Base-by-base conservation (phyloP, 805 yeast species). In the Candida patagonica region DNA sequence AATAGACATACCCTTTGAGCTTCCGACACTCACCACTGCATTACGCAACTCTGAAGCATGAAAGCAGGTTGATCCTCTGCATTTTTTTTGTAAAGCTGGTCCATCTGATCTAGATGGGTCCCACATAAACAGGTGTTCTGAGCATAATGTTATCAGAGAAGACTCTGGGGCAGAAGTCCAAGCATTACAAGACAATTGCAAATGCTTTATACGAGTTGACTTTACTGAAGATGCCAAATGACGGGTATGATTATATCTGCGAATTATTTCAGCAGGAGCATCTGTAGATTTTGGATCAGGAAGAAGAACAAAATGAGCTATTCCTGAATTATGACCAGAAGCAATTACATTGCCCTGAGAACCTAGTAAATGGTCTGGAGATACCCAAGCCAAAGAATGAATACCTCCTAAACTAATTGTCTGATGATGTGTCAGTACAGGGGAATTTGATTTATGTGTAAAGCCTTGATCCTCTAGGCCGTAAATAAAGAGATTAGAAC, bases 291-390 rank as follows among this genome's bases (percentile, higher is more conserved):
- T 55, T 1, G 73, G 61, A 35, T 68, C 71, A 1, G 94, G 92
- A 6, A 86, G 67, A 13, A 80, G 65, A 2, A 84, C 74, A 43
- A 87, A 57, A 57, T 88, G 84, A 0, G 78, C 84, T 40, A 71
- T 62, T 1, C 96, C 96, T 43, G 75, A 73, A 38, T 70, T 71
- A 55, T 86, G 92, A 8, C 95, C 95, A 0, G 94, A 70, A 3
- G 65, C 62, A 1, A 65, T 49, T 8, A 70, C 65, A 66, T 63
- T 66, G 61, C 78, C 74, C 40, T 68, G 50, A n/a, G 47, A 42
- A 24, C 65, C 65, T 25, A 56, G 49, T 12, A 45, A 42, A 7
- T 56, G 52, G 15, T 42, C 38, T 43, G 67, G 59, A 1, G 66
- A 54, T 2, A 60, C 61, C 70, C 70, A 65, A 10, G 54, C 42